Percentiles rank a stretch among this genome's conserved stretches.
Conservation (phyloP, 2,329 filamentous ascomycete genomes). For the Penicillium polonicum region DNA sequence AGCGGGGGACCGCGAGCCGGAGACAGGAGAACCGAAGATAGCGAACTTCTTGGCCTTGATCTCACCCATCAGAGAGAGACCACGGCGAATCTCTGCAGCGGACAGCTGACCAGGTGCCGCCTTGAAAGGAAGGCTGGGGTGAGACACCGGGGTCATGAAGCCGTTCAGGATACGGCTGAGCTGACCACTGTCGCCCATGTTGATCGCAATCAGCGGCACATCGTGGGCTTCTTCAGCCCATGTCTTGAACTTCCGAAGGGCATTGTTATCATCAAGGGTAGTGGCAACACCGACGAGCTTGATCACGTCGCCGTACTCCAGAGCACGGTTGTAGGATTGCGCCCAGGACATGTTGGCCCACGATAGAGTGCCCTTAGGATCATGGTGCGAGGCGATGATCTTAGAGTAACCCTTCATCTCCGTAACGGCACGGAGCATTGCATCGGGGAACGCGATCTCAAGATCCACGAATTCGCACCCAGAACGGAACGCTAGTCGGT, state of each 20-base stretch:
- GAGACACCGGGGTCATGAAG: constrained; percentile 93
- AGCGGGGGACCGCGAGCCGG: constrained; percentile 77
- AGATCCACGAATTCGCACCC: constrained; percentile 92
- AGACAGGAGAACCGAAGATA: constrained; percentile 83
- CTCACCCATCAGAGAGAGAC: constrained; percentile 74
- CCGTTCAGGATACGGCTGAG: constrained; percentile 85
- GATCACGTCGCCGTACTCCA: constrained; percentile 88
- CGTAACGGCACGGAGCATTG: constrained; percentile 68
- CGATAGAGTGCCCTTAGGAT: constrained; percentile 72
- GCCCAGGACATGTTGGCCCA: constrained; percentile 96
- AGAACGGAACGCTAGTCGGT: constrained; percentile 73
- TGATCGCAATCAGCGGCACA: constrained; percentile 87
- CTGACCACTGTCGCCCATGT: constrained; percentile 88
- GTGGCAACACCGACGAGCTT: constrained; percentile 86
- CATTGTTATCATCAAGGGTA: constrained; percentile 79
- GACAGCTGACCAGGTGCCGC: constrained; percentile 93
- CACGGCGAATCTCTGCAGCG: constrained; percentile 79
- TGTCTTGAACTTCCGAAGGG: constrained; percentile 75
- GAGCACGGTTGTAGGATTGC: constrained; percentile 80
- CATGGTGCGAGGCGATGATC: constrained; percentile 95
- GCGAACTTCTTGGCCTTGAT: constrained; percentile 75
- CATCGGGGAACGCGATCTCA: constrained; percentile 80
- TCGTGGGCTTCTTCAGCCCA: constrained; percentile 71
- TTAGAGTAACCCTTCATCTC: constrained; percentile 70
- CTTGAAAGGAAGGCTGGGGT: constrained; percentile 84